Evolutionary conservation across 306 rosid genomes (phyloP).

Genomic region (Rosa rugosa): DNA sequence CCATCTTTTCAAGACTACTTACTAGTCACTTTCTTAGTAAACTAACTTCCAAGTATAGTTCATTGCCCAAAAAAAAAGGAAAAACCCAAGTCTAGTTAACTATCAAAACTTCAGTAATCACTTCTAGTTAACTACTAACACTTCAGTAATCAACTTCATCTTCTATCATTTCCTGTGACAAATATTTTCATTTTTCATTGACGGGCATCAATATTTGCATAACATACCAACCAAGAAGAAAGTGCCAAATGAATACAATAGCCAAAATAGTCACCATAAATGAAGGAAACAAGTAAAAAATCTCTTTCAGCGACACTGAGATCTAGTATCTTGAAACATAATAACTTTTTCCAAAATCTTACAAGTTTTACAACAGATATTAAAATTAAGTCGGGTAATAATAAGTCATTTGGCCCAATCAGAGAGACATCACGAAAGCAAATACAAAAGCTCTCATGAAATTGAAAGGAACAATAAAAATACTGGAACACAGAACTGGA

Average conservation of each 20-base stretch:
- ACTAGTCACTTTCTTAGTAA: background rate
- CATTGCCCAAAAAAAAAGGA: background rate
- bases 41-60: background rate
- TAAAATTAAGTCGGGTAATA: background rate
- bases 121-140: background rate
- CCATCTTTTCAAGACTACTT: background rate
- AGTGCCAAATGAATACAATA: background rate
- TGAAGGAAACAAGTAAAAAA: background rate
- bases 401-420: background rate
- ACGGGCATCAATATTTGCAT: background rate
- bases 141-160: background rate
- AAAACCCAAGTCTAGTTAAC: background rate
- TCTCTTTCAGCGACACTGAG: background rate
- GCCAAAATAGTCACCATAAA: background rate
- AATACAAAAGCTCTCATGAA: no score
- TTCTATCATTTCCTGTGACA: background rate
- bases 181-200: background rate
- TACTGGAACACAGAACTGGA: background rate
- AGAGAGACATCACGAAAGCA: background rate
- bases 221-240: background rate
- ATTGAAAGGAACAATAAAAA: no score
- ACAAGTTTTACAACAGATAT: background rate
- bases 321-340: background rate
- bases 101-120: background rate
- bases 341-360: background rate